These are phyloP conservation scores for Cenchrus purpureus DNA, from an alignment of 176 grass and related monocot species.

Conservation along the genomic window DNA sequence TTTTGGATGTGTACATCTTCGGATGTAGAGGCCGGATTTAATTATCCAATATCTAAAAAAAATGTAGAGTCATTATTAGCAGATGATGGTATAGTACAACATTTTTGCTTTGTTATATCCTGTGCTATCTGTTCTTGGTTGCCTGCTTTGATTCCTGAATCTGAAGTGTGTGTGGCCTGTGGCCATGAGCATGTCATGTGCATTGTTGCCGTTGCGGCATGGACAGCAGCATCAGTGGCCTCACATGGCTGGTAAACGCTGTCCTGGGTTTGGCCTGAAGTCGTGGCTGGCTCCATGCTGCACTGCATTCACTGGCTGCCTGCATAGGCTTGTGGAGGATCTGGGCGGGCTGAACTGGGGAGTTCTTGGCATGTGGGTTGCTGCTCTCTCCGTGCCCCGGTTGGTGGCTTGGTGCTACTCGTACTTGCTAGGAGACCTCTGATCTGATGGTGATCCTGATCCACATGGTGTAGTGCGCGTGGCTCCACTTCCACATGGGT, in stretches of 20 bases:
- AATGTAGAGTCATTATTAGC: background rate
- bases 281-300: background rate
- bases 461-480: background rate
- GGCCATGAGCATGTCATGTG: slow-evolving; percentile 26
- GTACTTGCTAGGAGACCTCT: too few species aligned
- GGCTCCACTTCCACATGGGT: background rate
- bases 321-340: background rate
- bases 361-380: slow-evolving; percentile 6
- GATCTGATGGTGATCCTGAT: background rate
- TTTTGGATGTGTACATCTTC: too few species aligned
- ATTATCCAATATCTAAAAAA: too few species aligned
- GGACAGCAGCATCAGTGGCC: background rate
- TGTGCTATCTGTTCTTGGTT: background rate
- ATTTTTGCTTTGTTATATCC: slow-evolving; percentile 1
- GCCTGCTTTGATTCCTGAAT: background rate
- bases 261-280: background rate
- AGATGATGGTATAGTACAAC: slow-evolving; percentile 29
- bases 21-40: too few species aligned
- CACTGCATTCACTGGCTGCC: background rate
- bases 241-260: slow-evolving; percentile 26
- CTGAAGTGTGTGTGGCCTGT: background rate
- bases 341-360: slow-evolving; percentile 4
- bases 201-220: slow-evolving; percentile 1
- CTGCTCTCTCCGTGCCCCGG: background rate
- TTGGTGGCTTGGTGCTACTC: background rate